Conservation (phyloP, 192 early-diverging fungal species). For the Endogone sp. region DNA sequence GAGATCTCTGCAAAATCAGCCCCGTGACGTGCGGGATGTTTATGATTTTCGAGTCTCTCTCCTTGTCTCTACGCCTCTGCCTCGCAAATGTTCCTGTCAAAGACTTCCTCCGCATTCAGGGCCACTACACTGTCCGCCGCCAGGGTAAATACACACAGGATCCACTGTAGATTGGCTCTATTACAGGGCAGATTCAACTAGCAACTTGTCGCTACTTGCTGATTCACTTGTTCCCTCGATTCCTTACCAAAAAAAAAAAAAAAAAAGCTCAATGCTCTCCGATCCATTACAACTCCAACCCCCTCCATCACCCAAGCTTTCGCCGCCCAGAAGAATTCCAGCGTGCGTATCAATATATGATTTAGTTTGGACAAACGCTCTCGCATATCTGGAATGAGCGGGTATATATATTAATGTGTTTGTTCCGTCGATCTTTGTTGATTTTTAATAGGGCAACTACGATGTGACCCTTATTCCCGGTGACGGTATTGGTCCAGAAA, state of each 20-base stretch:
- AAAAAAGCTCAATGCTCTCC: conserved; percentile 30
- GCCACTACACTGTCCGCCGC: conserved; percentile 20
- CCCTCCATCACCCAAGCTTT: conserved; percentile 46
- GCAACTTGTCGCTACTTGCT: not conserved
- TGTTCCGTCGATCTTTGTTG: not conserved
- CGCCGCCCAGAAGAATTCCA: conserved; percentile 49
- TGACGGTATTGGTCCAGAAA: conserved; percentile 99
- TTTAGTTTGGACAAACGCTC: not conserved
- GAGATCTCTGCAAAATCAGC: no score
- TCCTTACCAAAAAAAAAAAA: conserved; percentile 1
- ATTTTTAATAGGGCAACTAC: conserved; percentile 63
- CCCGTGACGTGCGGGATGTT: not conserved
- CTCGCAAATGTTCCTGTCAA: conserved; percentile 34
- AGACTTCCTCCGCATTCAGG: conserved; percentile 26
- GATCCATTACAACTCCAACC: conserved; percentile 38
- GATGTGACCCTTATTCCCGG: conserved; percentile 94
- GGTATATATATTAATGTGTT: not conserved
- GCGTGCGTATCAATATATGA: conserved; percentile 33
- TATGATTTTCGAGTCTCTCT: conserved; percentile 4
- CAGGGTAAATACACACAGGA: conserved; percentile 17
- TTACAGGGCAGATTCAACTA: not conserved
- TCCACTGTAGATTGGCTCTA: not conserved
- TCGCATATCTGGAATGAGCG: not conserved
- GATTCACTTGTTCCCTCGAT: not conserved
- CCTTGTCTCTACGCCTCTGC: conserved; percentile 11